phyloP scores from a whole-genome alignment of 2,329 filamentous ascomycete species.

The Penicillium hordei region DNA sequence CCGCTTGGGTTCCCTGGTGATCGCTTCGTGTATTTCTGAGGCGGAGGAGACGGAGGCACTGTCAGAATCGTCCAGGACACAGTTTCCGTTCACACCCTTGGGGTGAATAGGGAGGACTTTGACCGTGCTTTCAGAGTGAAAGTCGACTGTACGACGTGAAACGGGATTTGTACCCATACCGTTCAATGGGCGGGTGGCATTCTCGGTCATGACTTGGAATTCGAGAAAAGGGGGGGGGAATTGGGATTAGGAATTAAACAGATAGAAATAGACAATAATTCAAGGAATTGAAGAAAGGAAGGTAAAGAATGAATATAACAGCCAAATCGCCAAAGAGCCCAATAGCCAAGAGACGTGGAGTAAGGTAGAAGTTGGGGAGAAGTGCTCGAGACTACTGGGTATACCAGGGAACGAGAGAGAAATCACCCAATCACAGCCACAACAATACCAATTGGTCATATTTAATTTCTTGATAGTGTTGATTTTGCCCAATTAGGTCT shows the following conservation, averaged over 20 bases:
- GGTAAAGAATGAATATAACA: not conserved
- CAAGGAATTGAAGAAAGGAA: not conserved
- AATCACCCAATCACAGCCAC: slow-evolving; percentile 16
- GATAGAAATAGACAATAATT: not conserved
- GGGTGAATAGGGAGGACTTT: slow-evolving; percentile 21
- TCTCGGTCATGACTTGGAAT: slow-evolving; percentile 13
- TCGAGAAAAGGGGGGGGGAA: slow-evolving; percentile 14
- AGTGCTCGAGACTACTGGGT: slow-evolving; percentile 22
- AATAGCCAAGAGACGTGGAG: not conserved
- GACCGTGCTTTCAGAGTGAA: slow-evolving; percentile 25
- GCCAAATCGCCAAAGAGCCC: not conserved
- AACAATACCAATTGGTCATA: slow-evolving; percentile 19
- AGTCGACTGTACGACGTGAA: slow-evolving; percentile 31
- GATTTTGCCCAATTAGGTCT: no score
- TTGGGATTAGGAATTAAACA: slow-evolving; percentile 2
- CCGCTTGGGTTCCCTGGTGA: slow-evolving; percentile 9
- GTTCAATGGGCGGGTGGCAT: slow-evolving; percentile 31
- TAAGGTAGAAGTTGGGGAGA: slow-evolving; percentile 1
- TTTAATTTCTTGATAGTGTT: not conserved
- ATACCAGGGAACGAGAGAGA: slow-evolving; percentile 15
- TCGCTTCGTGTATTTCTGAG: slow-evolving; percentile 13
- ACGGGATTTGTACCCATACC: slow-evolving; percentile 28
- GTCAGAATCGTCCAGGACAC: slow-evolving; percentile 27
- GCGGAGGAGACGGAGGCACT: slow-evolving; percentile 32
- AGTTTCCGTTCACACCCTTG: slow-evolving; percentile 15